These are phyloP conservation scores for Anacardium occidentale DNA, from an alignment of 345 rosid species.

Conservation along the genomic window DNA sequence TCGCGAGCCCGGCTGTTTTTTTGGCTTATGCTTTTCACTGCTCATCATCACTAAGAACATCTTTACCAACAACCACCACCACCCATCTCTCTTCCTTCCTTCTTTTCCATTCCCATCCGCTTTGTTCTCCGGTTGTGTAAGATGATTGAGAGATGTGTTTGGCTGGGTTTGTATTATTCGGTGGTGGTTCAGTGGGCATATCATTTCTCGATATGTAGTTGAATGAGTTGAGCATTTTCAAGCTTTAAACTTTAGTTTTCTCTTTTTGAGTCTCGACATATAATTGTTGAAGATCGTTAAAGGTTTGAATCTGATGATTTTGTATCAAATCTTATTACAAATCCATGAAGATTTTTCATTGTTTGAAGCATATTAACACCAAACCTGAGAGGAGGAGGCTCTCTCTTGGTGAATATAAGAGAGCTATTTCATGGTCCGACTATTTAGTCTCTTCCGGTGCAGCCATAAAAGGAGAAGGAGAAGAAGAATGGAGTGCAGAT, in stretches of 20 bases:
- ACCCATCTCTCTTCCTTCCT: conserved; percentile 27
- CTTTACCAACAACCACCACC: conserved; percentile 17
- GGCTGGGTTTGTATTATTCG: background rate
- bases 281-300: conserved; percentile 11
- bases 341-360: conserved; percentile 58
- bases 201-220: conserved; percentile 33
- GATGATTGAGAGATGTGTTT: background rate
- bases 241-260: conserved; percentile 20
- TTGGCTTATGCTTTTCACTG: conserved; percentile 27
- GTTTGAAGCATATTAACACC: conserved; percentile 59
- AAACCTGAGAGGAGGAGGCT: conserved; percentile 52
- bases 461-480: conserved; percentile 69
- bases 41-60: conserved; percentile 16
- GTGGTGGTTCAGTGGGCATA: background rate
- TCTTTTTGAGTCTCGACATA: conserved; percentile 12
- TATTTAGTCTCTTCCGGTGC: conserved; percentile 76
- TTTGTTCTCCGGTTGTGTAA: background rate
- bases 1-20: conserved; percentile 20
- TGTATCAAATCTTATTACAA: conserved; percentile 11
- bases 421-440: conserved; percentile 79
- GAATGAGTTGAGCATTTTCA: conserved; percentile 13
- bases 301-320: conserved; percentile 33
- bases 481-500: conserved; percentile 72
- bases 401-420: conserved; percentile 67
- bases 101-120: too few relatives aligned